A percentile compares a stretch with the other conserved stretches of the same genome.
These are phyloP conservation scores for Omphalotus olearius DNA, from an alignment of 1,284 basidiomycete genomes.

Conservation along the genomic window DNA sequence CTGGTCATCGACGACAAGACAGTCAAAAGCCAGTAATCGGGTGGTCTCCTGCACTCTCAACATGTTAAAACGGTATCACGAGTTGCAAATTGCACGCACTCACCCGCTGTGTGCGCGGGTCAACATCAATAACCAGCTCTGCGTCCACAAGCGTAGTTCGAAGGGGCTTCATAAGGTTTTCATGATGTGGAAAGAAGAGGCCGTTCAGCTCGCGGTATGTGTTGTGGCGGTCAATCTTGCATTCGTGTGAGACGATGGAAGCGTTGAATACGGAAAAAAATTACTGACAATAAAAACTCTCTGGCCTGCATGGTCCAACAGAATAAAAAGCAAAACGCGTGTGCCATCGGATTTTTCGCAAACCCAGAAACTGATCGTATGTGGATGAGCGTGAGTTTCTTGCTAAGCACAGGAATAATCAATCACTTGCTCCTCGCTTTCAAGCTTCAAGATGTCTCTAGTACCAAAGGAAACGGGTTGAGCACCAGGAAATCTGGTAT, in stretches of 20 bases:
- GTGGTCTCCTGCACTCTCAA: slow-evolving; percentile 58
- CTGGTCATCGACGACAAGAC: slow-evolving; percentile 82
- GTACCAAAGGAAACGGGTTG: slow-evolving; percentile 88
- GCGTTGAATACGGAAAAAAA: not conserved
- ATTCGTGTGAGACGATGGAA: not conserved
- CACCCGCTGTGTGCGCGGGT: slow-evolving; percentile 69
- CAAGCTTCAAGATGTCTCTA: slow-evolving; percentile 70
- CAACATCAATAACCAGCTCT: slow-evolving; percentile 90
- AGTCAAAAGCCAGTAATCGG: slow-evolving; percentile 90
- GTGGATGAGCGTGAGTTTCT: slow-evolving; percentile 5
- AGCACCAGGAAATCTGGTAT: slow-evolving; percentile 81
- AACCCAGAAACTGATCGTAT: slow-evolving; percentile 83
- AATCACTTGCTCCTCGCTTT: slow-evolving; percentile 75
- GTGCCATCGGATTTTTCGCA: slow-evolving; percentile 99
- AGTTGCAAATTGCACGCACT: slow-evolving; percentile 18
- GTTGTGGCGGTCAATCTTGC: slow-evolving; percentile 95
- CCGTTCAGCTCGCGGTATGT: slow-evolving; percentile 72
- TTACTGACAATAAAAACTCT: slow-evolving; percentile 74
- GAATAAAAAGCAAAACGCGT: slow-evolving; percentile 84
- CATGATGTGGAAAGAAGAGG: slow-evolving; percentile 87
- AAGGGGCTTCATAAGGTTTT: slow-evolving; percentile 59
- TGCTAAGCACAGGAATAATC: slow-evolving; percentile 4
- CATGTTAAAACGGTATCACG: slow-evolving; percentile 7
- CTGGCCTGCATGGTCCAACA: slow-evolving; percentile 71
- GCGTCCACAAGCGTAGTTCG: slow-evolving; percentile 88